Percentiles rank a stretch among this genome's conserved stretches.
Evolutionary conservation across 148 eudicot species (phyloP).

Genomic region (Rhododendron ferrugineum): DNA sequence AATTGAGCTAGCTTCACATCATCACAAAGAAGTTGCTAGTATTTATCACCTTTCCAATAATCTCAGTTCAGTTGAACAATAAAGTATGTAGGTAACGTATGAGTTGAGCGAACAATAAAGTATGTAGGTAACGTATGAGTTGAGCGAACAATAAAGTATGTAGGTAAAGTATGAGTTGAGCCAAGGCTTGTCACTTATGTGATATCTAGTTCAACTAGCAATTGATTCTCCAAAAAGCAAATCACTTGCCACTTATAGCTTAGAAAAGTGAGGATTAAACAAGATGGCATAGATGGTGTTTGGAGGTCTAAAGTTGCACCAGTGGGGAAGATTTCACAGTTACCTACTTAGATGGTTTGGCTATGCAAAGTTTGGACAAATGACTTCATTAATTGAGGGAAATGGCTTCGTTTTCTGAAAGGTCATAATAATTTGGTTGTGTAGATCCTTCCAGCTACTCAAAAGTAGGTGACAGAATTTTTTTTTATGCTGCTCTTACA

Average conservation of each 20-base stretch:
- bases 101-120: background rate
- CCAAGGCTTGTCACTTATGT: background rate
- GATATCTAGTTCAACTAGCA: background rate
- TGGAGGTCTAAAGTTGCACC: background rate
- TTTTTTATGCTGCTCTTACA: conserved; percentile 20
- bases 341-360: background rate
- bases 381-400: background rate
- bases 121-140: background rate
- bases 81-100: background rate
- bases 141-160: background rate
- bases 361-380: background rate
- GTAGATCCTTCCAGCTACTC: background rate
- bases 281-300: background rate
- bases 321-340: background rate
- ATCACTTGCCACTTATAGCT: background rate
- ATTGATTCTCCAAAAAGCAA: background rate
- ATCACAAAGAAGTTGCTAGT: background rate
- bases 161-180: background rate
- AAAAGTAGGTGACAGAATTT: background rate
- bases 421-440: background rate
- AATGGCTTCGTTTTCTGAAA: background rate
- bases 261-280: background rate
- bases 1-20: background rate
- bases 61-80: background rate
- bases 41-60: background rate